A percentile compares a stretch with the other conserved stretches of the same genome.
phyloP scores from a whole-genome alignment of 1,284 basidiomycete genomes.

The Cutaneotrichosporon sp. region DNA sequence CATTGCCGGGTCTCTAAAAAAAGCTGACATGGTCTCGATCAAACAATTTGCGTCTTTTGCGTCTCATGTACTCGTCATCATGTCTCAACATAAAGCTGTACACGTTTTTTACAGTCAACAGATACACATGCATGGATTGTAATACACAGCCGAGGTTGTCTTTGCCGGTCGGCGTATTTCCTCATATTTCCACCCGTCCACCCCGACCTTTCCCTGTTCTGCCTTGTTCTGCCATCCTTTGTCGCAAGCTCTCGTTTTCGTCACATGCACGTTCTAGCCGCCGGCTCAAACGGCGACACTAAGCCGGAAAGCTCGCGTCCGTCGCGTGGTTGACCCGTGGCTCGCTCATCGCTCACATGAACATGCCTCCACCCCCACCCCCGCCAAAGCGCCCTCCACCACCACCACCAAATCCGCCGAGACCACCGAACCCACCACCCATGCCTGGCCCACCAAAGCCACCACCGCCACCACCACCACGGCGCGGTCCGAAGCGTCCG shows the following conservation, averaged over 20 bases:
- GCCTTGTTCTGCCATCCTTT: not conserved
- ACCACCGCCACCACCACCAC: slow-evolving; percentile 27
- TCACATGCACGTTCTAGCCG: not conserved
- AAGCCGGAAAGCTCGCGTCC: not conserved
- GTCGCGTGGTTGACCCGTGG: not conserved
- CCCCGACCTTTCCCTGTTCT: not conserved
- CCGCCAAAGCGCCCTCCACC: not conserved
- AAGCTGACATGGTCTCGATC: too few relatives aligned
- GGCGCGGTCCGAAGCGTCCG: slow-evolving; percentile 21
- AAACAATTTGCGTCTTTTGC: too few relatives aligned
- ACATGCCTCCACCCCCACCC: slow-evolving; percentile 32
- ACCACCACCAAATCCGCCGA: slow-evolving; percentile 26
- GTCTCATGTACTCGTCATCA: not conserved
- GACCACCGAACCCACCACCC: slow-evolving; percentile 24
- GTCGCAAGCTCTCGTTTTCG: not conserved
- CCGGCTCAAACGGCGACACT: not conserved
- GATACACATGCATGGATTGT: not conserved
- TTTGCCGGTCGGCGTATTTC: not conserved
- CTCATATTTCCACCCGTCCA: not conserved
- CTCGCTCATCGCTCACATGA: slow-evolving; percentile 19
- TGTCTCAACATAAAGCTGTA: not conserved
- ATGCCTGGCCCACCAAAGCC: slow-evolving; percentile 24
- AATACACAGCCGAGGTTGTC: not conserved
- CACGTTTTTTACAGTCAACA: too few relatives aligned
- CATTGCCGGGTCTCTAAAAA: too few relatives aligned